Percentiles rank a stretch among this genome's conserved stretches.
Conservation (phyloP, 352 stramenopile genomes). For the Aphanomyces invadans region DNA sequence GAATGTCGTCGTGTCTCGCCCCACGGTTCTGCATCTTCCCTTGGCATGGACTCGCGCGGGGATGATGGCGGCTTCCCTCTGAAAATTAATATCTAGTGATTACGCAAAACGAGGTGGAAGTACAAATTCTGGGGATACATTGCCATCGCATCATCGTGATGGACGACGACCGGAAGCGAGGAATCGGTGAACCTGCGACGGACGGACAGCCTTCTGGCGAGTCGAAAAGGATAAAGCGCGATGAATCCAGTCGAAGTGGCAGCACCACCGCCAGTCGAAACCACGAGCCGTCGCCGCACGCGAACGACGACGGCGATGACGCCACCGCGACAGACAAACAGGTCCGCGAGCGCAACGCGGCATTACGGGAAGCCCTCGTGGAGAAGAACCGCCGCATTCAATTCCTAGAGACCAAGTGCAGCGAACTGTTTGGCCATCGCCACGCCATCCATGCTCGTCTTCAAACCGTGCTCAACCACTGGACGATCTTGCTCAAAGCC, state of each 20-base stretch:
- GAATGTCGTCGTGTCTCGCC: background rate
- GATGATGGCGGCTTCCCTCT: background rate
- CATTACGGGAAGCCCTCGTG: slow-evolving; percentile 59
- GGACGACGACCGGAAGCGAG: slow-evolving; percentile 20
- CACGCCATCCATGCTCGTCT: slow-evolving; percentile 44
- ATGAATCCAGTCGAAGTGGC: background rate
- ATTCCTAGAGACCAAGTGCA: slow-evolving; percentile 58
- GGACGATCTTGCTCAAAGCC: slow-evolving; percentile 18
- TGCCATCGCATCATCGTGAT: background rate
- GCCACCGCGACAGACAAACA: slow-evolving; percentile 15
- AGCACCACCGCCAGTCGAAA: background rate
- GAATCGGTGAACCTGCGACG: background rate
- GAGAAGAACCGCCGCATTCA: slow-evolving; percentile 78
- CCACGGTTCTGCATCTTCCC: too few species aligned
- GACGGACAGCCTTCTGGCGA: background rate
- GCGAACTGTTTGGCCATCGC: slow-evolving; percentile 51
- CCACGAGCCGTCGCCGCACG: background rate
- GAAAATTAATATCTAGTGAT: slow-evolving; percentile 7
- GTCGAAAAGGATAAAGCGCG: slow-evolving; percentile 3
- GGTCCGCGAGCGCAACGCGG: slow-evolving; percentile 61
- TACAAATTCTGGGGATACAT: slow-evolving; percentile 3
- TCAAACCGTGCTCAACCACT: slow-evolving; percentile 16
- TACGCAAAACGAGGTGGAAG: too few species aligned
- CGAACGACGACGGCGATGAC: background rate
- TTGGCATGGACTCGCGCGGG: too few species aligned